Conservation (phyloP, 225 moss, liverwort and hornwort genomes). For the Bryum argenteum region DNA sequence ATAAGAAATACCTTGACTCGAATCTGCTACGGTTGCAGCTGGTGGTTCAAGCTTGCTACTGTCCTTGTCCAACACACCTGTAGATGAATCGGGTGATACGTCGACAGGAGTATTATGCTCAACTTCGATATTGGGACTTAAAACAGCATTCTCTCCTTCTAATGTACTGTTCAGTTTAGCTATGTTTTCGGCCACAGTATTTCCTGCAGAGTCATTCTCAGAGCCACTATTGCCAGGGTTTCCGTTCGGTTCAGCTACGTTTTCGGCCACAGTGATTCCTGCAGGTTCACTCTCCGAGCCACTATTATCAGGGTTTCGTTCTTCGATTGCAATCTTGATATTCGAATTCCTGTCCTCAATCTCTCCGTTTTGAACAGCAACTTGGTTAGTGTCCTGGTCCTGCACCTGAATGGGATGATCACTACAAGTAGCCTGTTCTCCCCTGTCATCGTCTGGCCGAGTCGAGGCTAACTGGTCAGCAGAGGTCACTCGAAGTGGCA, state of each 20-base stretch:
- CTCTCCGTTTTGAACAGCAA: constrained; percentile 26
- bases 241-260: constrained; percentile 7
- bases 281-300: constrained; percentile 17
- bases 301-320: constrained; percentile 22
- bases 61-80: constrained; percentile 29
- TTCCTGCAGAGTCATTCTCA: constrained; percentile 22
- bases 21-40: constrained; percentile 21
- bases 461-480: constrained; percentile 29
- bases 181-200: constrained; percentile 16
- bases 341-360: constrained; percentile 17
- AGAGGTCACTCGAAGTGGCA: constrained; percentile 41
- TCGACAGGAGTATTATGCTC: constrained; percentile 28
- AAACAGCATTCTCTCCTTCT: constrained; percentile 30
- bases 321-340: constrained; percentile 31
- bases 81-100: constrained; percentile 21
- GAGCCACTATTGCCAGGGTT: constrained; percentile 20
- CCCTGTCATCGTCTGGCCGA: constrained; percentile 14
- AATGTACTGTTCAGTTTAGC: constrained; percentile 12
- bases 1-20: constrained; percentile 38
- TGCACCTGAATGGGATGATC: constrained; percentile 25
- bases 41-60: constrained; percentile 18
- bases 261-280: constrained; percentile 21
- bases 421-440: constrained; percentile 15
- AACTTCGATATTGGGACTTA: constrained; percentile 25
- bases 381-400: neutral